These are phyloP conservation scores for Macaranga tanarius DNA, from an alignment of 441 rosid species.

Conservation along the genomic window DNA sequence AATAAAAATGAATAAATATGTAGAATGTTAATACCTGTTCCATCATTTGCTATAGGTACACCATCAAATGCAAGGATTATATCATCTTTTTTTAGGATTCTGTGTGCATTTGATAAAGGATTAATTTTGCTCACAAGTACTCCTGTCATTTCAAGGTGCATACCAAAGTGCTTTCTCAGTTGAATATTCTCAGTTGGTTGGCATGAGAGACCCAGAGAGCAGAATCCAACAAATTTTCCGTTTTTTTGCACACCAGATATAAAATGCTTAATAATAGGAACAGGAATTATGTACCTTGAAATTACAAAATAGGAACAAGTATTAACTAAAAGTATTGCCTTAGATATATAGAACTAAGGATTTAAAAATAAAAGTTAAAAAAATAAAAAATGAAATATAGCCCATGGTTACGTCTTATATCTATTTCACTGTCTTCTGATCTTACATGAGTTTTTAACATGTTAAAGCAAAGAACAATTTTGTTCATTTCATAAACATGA, in stretches of 20 bases:
- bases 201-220: conserved; percentile 79
- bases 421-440: not conserved
- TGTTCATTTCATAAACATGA: not conserved
- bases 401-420: not conserved
- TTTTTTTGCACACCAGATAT: conserved; percentile 66
- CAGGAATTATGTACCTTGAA: conserved; percentile 82
- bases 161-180: conserved; percentile 57
- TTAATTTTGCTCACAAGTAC: conserved; percentile 79
- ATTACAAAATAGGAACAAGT: conserved; percentile 11
- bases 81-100: conserved; percentile 66
- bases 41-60: conserved; percentile 82
- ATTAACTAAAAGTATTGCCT: conserved; percentile 14
- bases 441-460: not conserved
- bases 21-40: conserved; percentile 55
- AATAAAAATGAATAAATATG: conserved; percentile 8
- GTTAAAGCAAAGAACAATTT: not conserved
- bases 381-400: no score
- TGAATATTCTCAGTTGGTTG: conserved; percentile 82
- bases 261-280: conserved; percentile 78
- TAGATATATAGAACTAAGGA: not conserved
- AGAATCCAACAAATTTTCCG: conserved; percentile 71
- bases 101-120: conserved; percentile 64
- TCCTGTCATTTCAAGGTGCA: conserved; percentile 70
- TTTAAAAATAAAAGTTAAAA: conserved; percentile 30
- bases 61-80: conserved; percentile 75